Evolutionary conservation across 2,329 filamentous ascomycete species (phyloP), one percentile per base, ranked within the genome.

Genomic region (Pyricularia grisea): DNA sequence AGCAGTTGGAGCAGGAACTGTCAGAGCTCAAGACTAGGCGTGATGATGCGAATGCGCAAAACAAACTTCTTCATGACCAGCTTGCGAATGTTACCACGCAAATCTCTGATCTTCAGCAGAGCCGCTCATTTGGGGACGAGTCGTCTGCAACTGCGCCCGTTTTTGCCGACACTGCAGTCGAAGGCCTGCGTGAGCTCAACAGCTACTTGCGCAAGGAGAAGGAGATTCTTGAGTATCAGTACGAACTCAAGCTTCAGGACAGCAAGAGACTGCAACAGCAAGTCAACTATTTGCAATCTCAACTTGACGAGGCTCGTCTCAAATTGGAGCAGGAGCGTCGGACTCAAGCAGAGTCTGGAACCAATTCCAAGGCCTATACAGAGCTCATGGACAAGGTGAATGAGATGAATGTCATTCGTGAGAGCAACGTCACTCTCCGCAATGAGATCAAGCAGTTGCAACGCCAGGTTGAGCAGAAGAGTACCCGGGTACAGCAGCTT

Each of bases 201-300:
- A 91, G 88, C 71, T 99, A 95, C 78, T 83, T 99, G 71, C 90
- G 94, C 65, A 91, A 93, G 61, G 96, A 99, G 80, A 99, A 98
- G 82, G 95, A 98, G 77, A 98, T 99, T 72, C 86, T 97, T 10
- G 94, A 99, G 74, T 92, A 97, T n/a, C 94, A 98, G 75, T 92
- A 93, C 74, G 94, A 97, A 73, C 84, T 98, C 64, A 94, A 94
- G 74, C 85, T 89, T 0, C 92, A 97, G 74, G 95, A 99, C 79
- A 85, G 88, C 68, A 97, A 96, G 79, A 89, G 95, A 68, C 80
- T 97, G 61, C 92, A 94, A 75, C 93, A 97, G 74, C 93, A 98
- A 76, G 85, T 97, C 28, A 91, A 97, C 67, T 94, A 97, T 76
- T 85, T 90, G 10, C 92, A 95, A 74, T 88, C 88, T 27, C 93